These are phyloP conservation scores for Globomyces sp. DNA, from an alignment of 371 early-diverging fungal species.

Conservation along the genomic window DNA sequence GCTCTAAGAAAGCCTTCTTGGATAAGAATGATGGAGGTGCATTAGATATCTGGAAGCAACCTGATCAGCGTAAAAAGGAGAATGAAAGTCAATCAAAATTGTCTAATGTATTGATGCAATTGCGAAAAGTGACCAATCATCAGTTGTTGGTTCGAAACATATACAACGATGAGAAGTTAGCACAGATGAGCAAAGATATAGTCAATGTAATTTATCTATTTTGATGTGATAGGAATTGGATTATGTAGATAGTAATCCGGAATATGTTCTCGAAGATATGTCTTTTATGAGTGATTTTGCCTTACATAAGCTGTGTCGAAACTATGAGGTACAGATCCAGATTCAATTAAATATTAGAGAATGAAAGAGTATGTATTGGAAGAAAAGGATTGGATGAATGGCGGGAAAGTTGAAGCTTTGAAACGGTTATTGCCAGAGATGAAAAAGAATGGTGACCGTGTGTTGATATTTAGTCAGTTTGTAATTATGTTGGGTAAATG, in stretches of 20 bases:
- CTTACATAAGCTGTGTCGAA: constrained; percentile 65
- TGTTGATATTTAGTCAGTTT: constrained; percentile 82
- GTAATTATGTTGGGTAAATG: constrained; percentile 53
- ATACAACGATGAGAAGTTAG: constrained; percentile 58
- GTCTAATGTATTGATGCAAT: constrained; percentile 71
- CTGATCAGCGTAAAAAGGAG: constrained; percentile 3
- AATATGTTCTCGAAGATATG: constrained; percentile 85
- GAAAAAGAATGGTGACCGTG: constrained; percentile 57
- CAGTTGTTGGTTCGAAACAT: constrained; percentile 72
- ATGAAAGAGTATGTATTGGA: constrained; percentile 55
- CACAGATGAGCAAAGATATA: constrained; percentile 66
- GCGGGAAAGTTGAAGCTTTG: constrained; percentile 72
- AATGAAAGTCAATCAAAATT: constrained; percentile 24
- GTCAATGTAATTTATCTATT: constrained; percentile 36
- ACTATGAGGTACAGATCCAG: no score
- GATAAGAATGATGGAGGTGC: neutral
- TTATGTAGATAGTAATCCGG: constrained; percentile 67
- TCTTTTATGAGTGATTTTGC: constrained; percentile 82
- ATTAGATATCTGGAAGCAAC: constrained; percentile 14
- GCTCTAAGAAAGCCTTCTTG: constrained; percentile 28
- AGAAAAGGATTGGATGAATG: constrained; percentile 67
- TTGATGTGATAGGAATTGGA: constrained; percentile 47
- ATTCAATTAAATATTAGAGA: constrained; percentile 45
- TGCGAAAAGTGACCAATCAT: constrained; percentile 85
- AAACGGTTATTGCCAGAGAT: constrained; percentile 57